A percentile compares a stretch with the other conserved stretches of the same genome.
Evolutionary conservation across 2,329 filamentous ascomycete genomes (phyloP).

Genomic region (Alternaria gaisen): DNA sequence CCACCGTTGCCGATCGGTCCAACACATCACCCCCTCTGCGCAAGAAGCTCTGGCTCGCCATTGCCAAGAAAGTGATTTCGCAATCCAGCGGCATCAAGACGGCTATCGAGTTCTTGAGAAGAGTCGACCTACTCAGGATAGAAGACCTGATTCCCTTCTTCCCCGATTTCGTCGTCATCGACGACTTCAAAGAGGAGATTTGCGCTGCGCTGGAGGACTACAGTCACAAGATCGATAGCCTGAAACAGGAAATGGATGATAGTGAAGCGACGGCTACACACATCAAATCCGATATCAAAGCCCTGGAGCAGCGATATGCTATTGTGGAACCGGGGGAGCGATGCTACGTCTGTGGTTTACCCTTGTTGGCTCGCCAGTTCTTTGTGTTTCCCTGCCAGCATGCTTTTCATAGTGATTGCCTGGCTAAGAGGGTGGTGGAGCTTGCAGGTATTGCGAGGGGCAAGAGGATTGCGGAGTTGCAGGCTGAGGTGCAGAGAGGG

Average conservation of each 20-base stretch:
- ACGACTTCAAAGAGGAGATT: slow-evolving; percentile 99
- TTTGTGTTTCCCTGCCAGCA: slow-evolving; percentile 99
- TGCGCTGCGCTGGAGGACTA: slow-evolving; percentile 94
- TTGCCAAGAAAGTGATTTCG: slow-evolving; percentile 92
- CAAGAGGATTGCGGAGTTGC: slow-evolving; percentile 83
- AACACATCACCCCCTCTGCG: slow-evolving; percentile 80
- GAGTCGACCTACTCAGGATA: slow-evolving; percentile 90
- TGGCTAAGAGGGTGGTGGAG: slow-evolving; percentile 85
- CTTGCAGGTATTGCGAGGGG: slow-evolving; percentile 79
- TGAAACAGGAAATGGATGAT: slow-evolving; percentile 96
- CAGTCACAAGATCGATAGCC: slow-evolving; percentile 83
- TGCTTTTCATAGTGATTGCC: slow-evolving; percentile 94
- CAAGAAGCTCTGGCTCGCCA: slow-evolving; percentile 94
- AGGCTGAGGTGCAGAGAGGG: slow-evolving; percentile 82
- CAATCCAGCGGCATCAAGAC: slow-evolving; percentile 82
- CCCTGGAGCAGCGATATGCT: slow-evolving; percentile 87
- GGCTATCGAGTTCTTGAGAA: slow-evolving; percentile 91
- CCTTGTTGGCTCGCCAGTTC: slow-evolving; percentile 88
- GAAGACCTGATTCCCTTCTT: slow-evolving; percentile 99
- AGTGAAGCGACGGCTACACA: slow-evolving; percentile 86
- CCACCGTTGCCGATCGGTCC: slow-evolving; percentile 86
- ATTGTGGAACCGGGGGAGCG: slow-evolving; percentile 96
- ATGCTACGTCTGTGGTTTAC: slow-evolving; percentile 87
- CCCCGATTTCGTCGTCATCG: slow-evolving; percentile 97
- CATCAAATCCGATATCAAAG: slow-evolving; percentile 88